phyloP scores from a whole-genome alignment of 2,329 filamentous ascomycete genomes.

The Ophiostoma australiae region DNA sequence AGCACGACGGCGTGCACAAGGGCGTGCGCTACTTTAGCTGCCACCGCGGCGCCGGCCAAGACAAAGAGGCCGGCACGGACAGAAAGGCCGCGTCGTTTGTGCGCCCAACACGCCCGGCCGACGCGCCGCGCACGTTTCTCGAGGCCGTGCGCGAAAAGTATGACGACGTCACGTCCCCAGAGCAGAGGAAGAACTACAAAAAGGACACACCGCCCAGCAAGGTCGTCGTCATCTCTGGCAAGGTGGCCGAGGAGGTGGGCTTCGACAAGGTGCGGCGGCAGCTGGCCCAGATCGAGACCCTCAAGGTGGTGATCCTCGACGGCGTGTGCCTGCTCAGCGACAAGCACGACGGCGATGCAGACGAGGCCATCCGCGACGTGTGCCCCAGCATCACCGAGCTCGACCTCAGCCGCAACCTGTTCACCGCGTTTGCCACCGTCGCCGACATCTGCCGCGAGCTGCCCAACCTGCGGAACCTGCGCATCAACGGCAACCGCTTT shows the following conservation, averaged over 20 bases:
- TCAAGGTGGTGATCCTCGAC: conserved; percentile 79
- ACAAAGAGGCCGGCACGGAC: not conserved
- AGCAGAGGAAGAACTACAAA: too few species aligned
- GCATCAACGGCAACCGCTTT: conserved; percentile 73
- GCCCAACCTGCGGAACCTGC: conserved; percentile 59
- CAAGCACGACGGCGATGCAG: conserved; percentile 33
- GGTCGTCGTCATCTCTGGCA: conserved; percentile 66
- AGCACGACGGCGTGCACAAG: conserved; percentile 81
- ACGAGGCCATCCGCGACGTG: conserved; percentile 41
- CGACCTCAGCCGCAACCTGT: conserved; percentile 79
- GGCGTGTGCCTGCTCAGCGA: conserved; percentile 56
- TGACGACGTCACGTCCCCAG: conserved; percentile 48
- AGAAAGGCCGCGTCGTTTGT: conserved; percentile 78
- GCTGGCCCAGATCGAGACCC: conserved; percentile 70
- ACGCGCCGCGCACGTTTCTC: conserved; percentile 67
- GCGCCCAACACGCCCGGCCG: conserved; percentile 65
- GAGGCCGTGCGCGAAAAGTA: conserved; percentile 82
- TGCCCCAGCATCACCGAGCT: conserved; percentile 69
- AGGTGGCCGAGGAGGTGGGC: conserved; percentile 87
- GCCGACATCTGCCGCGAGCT: conserved; percentile 67
- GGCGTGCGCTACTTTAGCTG: conserved; percentile 69
- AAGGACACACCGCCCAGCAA: not conserved
- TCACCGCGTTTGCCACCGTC: conserved; percentile 63
- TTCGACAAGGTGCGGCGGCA: conserved; percentile 87
- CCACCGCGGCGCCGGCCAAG: not conserved